These are phyloP conservation scores for Plenodomus lindquistii DNA, from an alignment of 2,329 filamentous ascomycete genomes.

Conservation along the genomic window DNA sequence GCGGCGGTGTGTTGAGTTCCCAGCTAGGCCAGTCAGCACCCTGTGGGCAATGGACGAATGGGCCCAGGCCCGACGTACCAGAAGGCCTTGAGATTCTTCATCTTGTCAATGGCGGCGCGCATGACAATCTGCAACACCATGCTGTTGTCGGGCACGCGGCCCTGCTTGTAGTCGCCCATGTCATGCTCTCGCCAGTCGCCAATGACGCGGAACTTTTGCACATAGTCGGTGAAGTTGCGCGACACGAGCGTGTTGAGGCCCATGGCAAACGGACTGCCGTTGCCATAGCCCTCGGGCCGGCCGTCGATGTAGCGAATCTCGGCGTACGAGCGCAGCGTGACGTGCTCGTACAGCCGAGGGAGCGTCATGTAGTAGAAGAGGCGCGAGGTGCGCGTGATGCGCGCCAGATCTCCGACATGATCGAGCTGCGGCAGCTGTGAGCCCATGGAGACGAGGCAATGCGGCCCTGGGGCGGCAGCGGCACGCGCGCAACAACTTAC, in stretches of 20 bases:
- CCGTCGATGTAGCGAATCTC: slow-evolving; percentile 63
- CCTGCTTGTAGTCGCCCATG: slow-evolving; percentile 61
- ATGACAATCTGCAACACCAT: slow-evolving; percentile 67
- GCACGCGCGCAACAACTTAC: slow-evolving; percentile 44
- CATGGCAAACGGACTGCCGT: slow-evolving; percentile 66
- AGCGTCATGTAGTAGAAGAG: slow-evolving; percentile 68
- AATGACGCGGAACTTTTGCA: slow-evolving; percentile 56
- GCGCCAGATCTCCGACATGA: slow-evolving; percentile 61
- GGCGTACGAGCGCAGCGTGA: slow-evolving; percentile 61
- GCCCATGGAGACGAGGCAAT: slow-evolving; percentile 13
- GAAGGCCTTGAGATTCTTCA: slow-evolving; percentile 59
- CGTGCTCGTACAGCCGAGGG: slow-evolving; percentile 61
- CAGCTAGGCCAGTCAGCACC: slow-evolving; percentile 50
- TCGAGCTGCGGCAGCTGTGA: slow-evolving; percentile 52
- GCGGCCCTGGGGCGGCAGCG: not conserved
- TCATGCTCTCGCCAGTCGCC: slow-evolving; percentile 63
- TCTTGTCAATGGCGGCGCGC: slow-evolving; percentile 62
- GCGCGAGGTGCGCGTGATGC: slow-evolving; percentile 62
- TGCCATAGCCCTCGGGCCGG: slow-evolving; percentile 63
- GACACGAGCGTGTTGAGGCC: slow-evolving; percentile 65
- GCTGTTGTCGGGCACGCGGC: slow-evolving; percentile 64
- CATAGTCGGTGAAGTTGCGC: slow-evolving; percentile 56
- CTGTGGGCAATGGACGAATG: not conserved
- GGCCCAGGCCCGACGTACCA: slow-evolving; percentile 41
- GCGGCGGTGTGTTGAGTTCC: slow-evolving; percentile 64